Evolutionary conservation across 2,329 filamentous ascomycete species (phyloP).

Genomic region (Penicillium corylophilum): DNA sequence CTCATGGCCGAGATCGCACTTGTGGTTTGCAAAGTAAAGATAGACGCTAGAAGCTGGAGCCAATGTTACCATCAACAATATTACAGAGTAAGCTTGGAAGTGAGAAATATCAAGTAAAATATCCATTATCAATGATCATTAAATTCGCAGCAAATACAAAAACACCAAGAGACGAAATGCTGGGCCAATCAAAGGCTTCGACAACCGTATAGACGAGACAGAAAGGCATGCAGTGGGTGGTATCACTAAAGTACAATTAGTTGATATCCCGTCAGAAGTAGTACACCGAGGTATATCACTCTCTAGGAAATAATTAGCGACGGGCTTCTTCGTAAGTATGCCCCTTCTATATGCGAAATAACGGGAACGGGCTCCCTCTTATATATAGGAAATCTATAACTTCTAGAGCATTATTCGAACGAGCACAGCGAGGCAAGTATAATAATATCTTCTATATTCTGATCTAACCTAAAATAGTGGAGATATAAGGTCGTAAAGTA

Average conservation of each 20-base stretch:
- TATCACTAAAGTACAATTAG: conserved; percentile 23
- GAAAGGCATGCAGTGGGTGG: conserved; percentile 17
- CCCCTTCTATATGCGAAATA: conserved; percentile 89
- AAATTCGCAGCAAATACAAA: conserved; percentile 17
- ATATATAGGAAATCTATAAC: too few species aligned
- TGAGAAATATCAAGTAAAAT: conserved; percentile 1
- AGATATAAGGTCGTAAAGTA: too few species aligned
- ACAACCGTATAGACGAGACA: conserved; percentile 13
- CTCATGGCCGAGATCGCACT: background rate
- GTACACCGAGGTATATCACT: conserved; percentile 10
- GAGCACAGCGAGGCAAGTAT: too few species aligned
- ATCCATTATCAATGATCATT: conserved; percentile 26
- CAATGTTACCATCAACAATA: background rate
- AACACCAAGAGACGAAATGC: conserved; percentile 25
- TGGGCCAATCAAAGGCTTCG: conserved; percentile 11
- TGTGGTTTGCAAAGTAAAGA: background rate
- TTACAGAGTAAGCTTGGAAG: background rate
- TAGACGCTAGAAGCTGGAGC: background rate
- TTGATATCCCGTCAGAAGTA: background rate
- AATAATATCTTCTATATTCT: too few species aligned
- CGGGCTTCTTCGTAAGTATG: conserved; percentile 98
- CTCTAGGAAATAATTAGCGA: conserved; percentile 89
- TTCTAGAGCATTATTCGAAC: too few species aligned
- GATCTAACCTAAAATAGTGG: too few species aligned
- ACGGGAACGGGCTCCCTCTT: too few species aligned